Base-by-base conservation (phyloP, 192 early-diverging fungal genomes). In the Funneliformis mosseae region DNA sequence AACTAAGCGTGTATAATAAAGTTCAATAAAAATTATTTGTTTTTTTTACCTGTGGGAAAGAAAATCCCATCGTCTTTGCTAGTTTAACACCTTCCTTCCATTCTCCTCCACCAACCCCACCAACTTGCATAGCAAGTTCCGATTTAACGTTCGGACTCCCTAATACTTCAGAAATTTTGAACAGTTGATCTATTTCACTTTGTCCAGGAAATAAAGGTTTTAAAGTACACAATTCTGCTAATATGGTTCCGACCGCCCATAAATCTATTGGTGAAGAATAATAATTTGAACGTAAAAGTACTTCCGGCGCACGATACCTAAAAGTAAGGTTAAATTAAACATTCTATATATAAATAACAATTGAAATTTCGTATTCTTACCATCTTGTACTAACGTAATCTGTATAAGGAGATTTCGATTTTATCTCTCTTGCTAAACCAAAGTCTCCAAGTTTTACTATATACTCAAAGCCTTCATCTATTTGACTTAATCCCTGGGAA, bases 381-480 rank as follows among this genome's bases (percentile, higher is more conserved):
- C 98, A 99, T 82, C 98, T 89, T 10, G 98, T 99, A 87, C 94
- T 95, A 71, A 99, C 96, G 86, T 99, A 99, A 80, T 96, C 95
- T 38, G 98, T 98, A 79, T 97, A 96, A 46, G 98, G 97, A 2
- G 95, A 93, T 55, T 91, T 89, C 83, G 90, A 93, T 77, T 96
- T 92, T 79, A 96, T 91, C 80, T 98, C 96, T 62, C 95, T 88
- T 55, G 97, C 96, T 27, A 99, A 86, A 10, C 98, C 97, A 89
- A 99, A 96, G 85, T 99, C 98, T 21, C 95, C 97, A 77, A 99
- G 93, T 87, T 98, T 99, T 50, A 94, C 86, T 60, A 64, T 83
- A 64, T 86, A 83, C n/a, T 84, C 76, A 6, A 78, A 71, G 23
- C 80, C 59, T 43, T 71, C 79, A 38, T 84, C 74, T 4, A 85